Base-by-base conservation (phyloP, 352 stramenopile species). In the Phytophthora foliorum region DNA sequence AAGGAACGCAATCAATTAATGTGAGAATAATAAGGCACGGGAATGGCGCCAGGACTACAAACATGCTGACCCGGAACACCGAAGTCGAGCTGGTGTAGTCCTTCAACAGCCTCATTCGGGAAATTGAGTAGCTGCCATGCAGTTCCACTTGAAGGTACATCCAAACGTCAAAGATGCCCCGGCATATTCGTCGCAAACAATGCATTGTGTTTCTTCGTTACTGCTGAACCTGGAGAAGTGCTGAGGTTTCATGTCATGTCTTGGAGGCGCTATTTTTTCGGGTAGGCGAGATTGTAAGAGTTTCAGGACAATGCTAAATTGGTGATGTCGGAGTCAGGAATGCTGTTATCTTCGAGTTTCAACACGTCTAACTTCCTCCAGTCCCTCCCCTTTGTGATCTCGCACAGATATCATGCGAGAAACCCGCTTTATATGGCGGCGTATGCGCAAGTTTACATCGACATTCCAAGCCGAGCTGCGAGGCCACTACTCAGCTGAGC, bases 101-200 rank as follows among this genome's bases (percentile, higher is more conserved):
- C 2, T 49, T 54, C 17, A 73, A 6, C 11, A 73, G 31, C 19
- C 31, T 31, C 39, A 80, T 63, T 9, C 65, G 65, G 10, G 39
- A 46, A 14, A 78, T 38, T 13, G 76, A 81, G 46, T 81, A 84
- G 50, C 61, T 66, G 21, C 76, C 76, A n/a, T 84, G 65, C 16
- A 84, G 59, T 38, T 84, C 69, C 4, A 81, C 66, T 63, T 84
- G 76, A 3, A 75, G 34, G 45, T 69, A 34, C 38, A 78, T 57
- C 76, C 73, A 84, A 27, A 57, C 29, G 11, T 65, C 52, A 22
- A 68, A 64, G 24, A 69, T 27, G 14, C 27, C 10, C 8, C 25
- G 25, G 21, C 64, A 67, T 14, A 44, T 8, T n/a, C 41, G 19
- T 24, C 19, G 32, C 42, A 67, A 7, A 34, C 36, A 22, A 19